Base-by-base conservation (phyloP, 495 filamentous ascomycete genomes). In the Penicillium diatomitis region DNA sequence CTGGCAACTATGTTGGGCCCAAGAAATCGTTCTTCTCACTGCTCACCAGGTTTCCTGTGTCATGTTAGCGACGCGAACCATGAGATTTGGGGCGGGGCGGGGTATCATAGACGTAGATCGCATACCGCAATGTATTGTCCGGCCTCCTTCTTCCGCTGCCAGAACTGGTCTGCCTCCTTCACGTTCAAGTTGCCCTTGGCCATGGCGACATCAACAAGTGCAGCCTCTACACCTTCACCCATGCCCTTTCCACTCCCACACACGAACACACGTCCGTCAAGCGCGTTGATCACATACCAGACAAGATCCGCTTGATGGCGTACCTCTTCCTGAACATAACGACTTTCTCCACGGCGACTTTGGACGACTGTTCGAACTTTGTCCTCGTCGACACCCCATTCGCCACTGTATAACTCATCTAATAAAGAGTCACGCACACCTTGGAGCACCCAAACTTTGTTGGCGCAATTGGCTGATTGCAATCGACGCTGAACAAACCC, bases 381-480 rank as follows among this genome's bases (percentile, higher is more conserved):
- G 37, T 83, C 79, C 64, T 97, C 92, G 49, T 95, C 83, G 6
- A 92, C 88, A 50, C 92, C 92, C 83, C 94, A 95, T 62, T 98
- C 92, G 50, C 92, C 92, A 37, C 81, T 85, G 70, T 98, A 98
- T 8, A 98, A 76, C 71, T 98, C 92, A 56, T 98, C 92, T 29
- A 97, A 78, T 2, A 90, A 74, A 8, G 85, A 86, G 66, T 98
- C 92, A 3, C 92, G 85, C 31, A 97, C 79, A n/a, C 92, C 92
- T 67, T 98, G 92, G 38, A 98, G 80, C 42, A 98, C 91, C 92
- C 92, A 98, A 56, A 97, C 92, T 69, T 98, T 98, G 72, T 97
- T 98, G 41, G 89, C 90, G 64, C 92, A 96, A 69, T 94, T 98
- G 50, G 94, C 92, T 44, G 88, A 95, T 74, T 88, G 86, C 46